These are phyloP conservation scores for Xylaria telfairii DNA, from an alignment of 495 filamentous ascomycete species.

Conservation along the genomic window DNA sequence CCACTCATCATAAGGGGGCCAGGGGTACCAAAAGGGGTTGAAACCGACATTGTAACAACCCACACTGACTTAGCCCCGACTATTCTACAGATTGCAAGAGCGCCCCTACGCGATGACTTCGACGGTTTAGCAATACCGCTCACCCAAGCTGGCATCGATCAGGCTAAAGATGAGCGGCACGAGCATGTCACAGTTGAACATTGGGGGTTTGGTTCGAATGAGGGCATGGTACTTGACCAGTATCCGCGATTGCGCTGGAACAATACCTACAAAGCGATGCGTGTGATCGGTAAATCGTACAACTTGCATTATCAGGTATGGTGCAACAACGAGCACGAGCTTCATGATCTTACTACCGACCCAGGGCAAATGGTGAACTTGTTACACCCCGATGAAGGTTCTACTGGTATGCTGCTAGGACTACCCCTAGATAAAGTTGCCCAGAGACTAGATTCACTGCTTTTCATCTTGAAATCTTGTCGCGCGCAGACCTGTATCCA, in stretches of 20 bases:
- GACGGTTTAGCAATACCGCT: slow-evolving; percentile 66
- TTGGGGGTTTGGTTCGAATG: slow-evolving; percentile 62
- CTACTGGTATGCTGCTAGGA: slow-evolving; percentile 46
- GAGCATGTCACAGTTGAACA: slow-evolving; percentile 73
- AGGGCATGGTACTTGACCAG: slow-evolving; percentile 51
- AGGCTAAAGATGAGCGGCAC: slow-evolving; percentile 46
- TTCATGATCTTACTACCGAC: slow-evolving; percentile 69
- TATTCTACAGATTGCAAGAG: slow-evolving; percentile 60
- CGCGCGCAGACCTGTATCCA: slow-evolving; percentile 59
- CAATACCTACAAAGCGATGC: slow-evolving; percentile 70
- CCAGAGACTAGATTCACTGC: slow-evolving; percentile 62
- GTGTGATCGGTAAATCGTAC: slow-evolving; percentile 60
- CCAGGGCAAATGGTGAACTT: slow-evolving; percentile 67
- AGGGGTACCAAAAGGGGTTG: slow-evolving; percentile 52
- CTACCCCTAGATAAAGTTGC: slow-evolving; percentile 52
- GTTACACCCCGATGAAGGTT: slow-evolving; percentile 41
- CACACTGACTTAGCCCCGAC: slow-evolving; percentile 76
- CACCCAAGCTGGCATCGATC: slow-evolving; percentile 35
- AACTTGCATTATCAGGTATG: slow-evolving; percentile 70
- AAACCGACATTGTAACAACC: slow-evolving; percentile 64
- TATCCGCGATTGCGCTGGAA: slow-evolving; percentile 45
- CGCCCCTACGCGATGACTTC: slow-evolving; percentile 58
- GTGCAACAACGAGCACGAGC: slow-evolving; percentile 69
- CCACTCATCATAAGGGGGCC: slow-evolving; percentile 70
- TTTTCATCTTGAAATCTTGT: slow-evolving; percentile 71